A percentile compares a stretch with the other conserved stretches of the same genome.
Evolutionary conservation across 1,284 basidiomycete genomes (phyloP).

Genomic region (Agaricales sp.): DNA sequence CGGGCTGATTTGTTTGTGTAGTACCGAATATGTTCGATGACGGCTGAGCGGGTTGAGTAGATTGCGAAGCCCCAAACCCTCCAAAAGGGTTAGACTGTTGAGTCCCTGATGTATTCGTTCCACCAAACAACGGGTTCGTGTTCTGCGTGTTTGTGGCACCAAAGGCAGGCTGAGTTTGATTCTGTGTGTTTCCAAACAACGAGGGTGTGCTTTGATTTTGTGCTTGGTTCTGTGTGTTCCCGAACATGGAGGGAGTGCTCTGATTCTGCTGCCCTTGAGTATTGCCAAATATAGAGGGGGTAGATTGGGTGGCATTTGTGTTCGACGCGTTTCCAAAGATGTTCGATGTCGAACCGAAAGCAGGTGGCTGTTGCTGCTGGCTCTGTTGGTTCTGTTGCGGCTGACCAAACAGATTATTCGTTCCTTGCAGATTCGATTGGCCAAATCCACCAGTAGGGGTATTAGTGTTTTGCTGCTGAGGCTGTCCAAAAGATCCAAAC

Average conservation of each 20-base stretch:
- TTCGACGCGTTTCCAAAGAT: constrained; percentile 11
- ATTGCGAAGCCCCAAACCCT: background rate
- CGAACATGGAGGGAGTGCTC: background rate
- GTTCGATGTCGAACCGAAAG: constrained; percentile 9
- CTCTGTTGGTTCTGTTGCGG: constrained; percentile 15
- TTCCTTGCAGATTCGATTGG: constrained; percentile 9
- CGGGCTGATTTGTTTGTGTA: background rate
- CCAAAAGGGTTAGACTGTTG: constrained; percentile 21
- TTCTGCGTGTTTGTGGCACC: constrained; percentile 11
- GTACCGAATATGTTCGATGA: background rate
- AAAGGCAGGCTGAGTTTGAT: constrained; percentile 12
- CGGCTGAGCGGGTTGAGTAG: constrained; percentile 6
- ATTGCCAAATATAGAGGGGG: constrained; percentile 15
- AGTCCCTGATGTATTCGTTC: constrained; percentile 19
- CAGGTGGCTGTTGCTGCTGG: constrained; percentile 12
- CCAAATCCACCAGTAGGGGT: constrained; percentile 9
- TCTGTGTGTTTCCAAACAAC: constrained; percentile 12
- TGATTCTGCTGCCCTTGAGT: constrained; percentile 8
- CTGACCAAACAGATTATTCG: constrained; percentile 21
- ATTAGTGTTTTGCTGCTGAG: constrained; percentile 15
- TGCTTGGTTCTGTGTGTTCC: background rate
- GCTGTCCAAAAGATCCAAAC: constrained; percentile 19
- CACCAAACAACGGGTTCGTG: constrained; percentile 27
- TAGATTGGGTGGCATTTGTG: constrained; percentile 4
- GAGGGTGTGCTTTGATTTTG: background rate